Conservation (phyloP, 352 stramenopile genomes). For the Phytophthora parvispora region DNA sequence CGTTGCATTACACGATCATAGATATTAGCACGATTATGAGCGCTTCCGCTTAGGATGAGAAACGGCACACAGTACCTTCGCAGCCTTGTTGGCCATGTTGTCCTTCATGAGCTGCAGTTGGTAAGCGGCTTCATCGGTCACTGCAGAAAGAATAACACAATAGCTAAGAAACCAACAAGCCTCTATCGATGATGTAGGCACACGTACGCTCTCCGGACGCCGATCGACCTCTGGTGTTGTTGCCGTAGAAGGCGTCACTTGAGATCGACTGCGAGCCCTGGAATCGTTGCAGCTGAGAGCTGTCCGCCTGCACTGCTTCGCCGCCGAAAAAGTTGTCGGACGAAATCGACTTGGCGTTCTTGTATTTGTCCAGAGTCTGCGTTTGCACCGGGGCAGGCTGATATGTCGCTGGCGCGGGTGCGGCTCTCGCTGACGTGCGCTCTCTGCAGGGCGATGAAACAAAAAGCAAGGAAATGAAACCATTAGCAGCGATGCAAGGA, state of each 20-base stretch:
- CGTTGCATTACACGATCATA: slow-evolving; percentile 2
- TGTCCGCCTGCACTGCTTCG: slow-evolving; percentile 67
- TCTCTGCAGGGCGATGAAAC: slow-evolving; percentile 40
- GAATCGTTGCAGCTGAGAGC: slow-evolving; percentile 75
- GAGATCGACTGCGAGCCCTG: slow-evolving; percentile 89
- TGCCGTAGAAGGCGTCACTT: slow-evolving; percentile 90
- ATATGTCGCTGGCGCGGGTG: slow-evolving; percentile 27
- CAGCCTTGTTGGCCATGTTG: slow-evolving; percentile 82
- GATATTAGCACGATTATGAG: slow-evolving; percentile 1
- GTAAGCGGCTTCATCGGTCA: slow-evolving; percentile 86
- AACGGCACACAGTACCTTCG: slow-evolving; percentile 56
- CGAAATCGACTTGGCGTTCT: slow-evolving; percentile 93
- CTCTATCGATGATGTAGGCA: not conserved
- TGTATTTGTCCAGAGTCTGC: slow-evolving; percentile 93
- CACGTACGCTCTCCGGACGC: slow-evolving; percentile 75
- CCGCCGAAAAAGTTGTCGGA: slow-evolving; percentile 92
- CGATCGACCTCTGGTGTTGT: slow-evolving; percentile 59
- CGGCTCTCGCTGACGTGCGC: slow-evolving; percentile 7
- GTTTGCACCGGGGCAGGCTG: slow-evolving; percentile 32
- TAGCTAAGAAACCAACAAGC: not conserved
- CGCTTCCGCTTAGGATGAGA: not conserved
- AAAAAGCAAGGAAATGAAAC: not conserved
- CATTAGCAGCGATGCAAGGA: not conserved
- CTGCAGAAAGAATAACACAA: slow-evolving; percentile 26
- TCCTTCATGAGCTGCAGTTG: slow-evolving; percentile 90